A percentile compares a stretch with the other conserved stretches of the same genome.
Evolutionary conservation across 129 eudicot genomes (phyloP).

Genomic region (Tagetes patula): DNA sequence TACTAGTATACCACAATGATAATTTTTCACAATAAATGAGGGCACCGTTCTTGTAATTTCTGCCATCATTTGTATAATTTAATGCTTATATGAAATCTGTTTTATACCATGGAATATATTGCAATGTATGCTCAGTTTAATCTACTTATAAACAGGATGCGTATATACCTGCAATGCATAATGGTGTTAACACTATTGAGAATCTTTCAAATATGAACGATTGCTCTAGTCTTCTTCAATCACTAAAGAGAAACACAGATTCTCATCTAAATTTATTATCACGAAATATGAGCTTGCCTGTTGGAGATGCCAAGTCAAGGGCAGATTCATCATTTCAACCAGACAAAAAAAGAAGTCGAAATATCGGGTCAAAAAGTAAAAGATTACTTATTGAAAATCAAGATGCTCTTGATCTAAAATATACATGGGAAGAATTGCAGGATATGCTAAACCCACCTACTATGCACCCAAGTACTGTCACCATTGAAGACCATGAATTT

Average conservation of each 20-base stretch:
- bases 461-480: slow-evolving; percentile 55
- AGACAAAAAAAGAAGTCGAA: slow-evolving; percentile 81
- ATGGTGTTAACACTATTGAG: slow-evolving; percentile 38
- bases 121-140: background rate
- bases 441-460: slow-evolving; percentile 75
- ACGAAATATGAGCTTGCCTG: slow-evolving; percentile 43
- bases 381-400: slow-evolving; percentile 72
- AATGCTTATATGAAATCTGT: background rate
- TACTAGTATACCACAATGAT: background rate
- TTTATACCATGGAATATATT: background rate
- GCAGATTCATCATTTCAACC: slow-evolving; percentile 45
- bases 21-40: background rate
- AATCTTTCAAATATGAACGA: slow-evolving; percentile 48
- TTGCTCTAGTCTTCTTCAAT: slow-evolving; percentile 61
- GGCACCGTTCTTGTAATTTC: background rate
- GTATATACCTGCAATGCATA: slow-evolving; percentile 40
- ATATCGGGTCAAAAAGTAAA: slow-evolving; percentile 78
- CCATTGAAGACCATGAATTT: slow-evolving; percentile 75
- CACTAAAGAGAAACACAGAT: slow-evolving; percentile 69
- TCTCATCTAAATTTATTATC: slow-evolving; percentile 48
- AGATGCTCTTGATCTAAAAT: slow-evolving; percentile 76
- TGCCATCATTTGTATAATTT: too few relatives aligned
- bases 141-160: slow-evolving; percentile 47
- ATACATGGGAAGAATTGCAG: slow-evolving; percentile 93
- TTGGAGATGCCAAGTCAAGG: slow-evolving; percentile 46